phyloP scores from a whole-genome alignment of 768 basidiomycete genomes.

The Pisolithus albus region DNA sequence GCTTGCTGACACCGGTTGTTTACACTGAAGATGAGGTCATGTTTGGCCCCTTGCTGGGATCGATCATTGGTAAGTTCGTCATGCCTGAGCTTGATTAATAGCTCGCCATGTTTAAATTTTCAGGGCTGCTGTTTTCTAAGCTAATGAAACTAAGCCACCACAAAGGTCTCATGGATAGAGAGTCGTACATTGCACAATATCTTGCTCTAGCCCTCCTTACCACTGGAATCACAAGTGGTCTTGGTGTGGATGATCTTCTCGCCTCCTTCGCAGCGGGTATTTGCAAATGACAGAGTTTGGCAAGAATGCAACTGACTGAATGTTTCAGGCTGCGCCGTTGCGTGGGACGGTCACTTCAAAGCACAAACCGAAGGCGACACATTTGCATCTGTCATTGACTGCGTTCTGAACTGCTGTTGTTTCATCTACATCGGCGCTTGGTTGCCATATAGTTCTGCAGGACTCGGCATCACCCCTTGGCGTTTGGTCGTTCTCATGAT shows the following conservation, averaged over 20 bases:
- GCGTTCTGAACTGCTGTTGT: slow-evolving; percentile 74
- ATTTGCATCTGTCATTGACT: slow-evolving; percentile 87
- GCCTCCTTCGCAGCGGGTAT: slow-evolving; percentile 81
- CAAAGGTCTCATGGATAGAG: slow-evolving; percentile 63
- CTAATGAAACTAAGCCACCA: slow-evolving; percentile 66
- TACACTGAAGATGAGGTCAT: slow-evolving; percentile 63
- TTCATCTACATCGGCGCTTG: slow-evolving; percentile 89
- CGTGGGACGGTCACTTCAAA: slow-evolving; percentile 86
- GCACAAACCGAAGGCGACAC: slow-evolving; percentile 73
- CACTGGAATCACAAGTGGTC: slow-evolving; percentile 68
- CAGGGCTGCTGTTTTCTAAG: slow-evolving; percentile 62
- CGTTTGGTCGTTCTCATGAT: slow-evolving; percentile 62
- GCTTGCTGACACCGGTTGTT: not conserved
- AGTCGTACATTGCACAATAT: slow-evolving; percentile 86
- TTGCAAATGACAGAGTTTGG: slow-evolving; percentile 4
- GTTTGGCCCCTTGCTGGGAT: slow-evolving; percentile 65
- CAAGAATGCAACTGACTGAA: not conserved
- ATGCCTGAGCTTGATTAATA: not conserved
- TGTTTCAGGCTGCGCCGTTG: slow-evolving; percentile 72
- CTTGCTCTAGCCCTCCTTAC: slow-evolving; percentile 67
- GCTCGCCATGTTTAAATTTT: not conserved
- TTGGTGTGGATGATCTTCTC: slow-evolving; percentile 84
- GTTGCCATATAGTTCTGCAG: slow-evolving; percentile 57
- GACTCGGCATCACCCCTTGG: slow-evolving; percentile 63
- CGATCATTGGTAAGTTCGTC: slow-evolving; percentile 36